These are phyloP conservation scores for Erythrobasidium hasegawianum DNA, from an alignment of 1,284 basidiomycete genomes.

Conservation along the genomic window DNA sequence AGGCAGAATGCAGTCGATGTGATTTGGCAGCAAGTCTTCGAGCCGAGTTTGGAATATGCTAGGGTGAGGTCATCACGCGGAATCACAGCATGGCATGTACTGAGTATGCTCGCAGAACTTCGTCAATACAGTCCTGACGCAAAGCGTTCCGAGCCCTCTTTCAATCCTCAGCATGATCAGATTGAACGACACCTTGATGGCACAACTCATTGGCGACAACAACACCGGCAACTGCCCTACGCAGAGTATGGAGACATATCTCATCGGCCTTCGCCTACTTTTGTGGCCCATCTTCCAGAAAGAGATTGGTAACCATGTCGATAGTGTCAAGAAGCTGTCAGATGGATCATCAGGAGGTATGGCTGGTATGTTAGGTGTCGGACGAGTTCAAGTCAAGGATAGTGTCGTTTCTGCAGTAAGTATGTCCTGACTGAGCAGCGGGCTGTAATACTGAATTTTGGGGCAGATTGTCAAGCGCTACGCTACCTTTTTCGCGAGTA, in stretches of 20 bases:
- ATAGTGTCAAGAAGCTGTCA: slow-evolving; percentile 72
- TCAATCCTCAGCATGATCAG: slow-evolving; percentile 83
- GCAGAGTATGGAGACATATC: slow-evolving; percentile 61
- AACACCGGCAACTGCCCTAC: slow-evolving; percentile 21
- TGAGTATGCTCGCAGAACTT: slow-evolving; percentile 58
- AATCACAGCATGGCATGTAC: background rate
- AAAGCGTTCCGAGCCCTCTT: slow-evolving; percentile 61
- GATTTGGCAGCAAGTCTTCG: slow-evolving; percentile 86
- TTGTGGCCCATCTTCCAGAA: slow-evolving; percentile 91
- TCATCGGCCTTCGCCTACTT: slow-evolving; percentile 71
- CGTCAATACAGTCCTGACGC: slow-evolving; percentile 61
- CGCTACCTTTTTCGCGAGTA: slow-evolving; percentile 69
- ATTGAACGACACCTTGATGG: slow-evolving; percentile 70
- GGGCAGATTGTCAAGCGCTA: slow-evolving; percentile 61
- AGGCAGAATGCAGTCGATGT: slow-evolving; percentile 48
- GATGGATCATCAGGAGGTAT: slow-evolving; percentile 59
- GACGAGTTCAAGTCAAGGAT: slow-evolving; percentile 59
- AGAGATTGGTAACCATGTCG: slow-evolving; percentile 74
- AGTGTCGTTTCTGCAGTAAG: slow-evolving; percentile 16
- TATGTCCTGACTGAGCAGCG: slow-evolving; percentile 48
- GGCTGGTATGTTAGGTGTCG: slow-evolving; percentile 58
- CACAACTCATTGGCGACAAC: slow-evolving; percentile 51
- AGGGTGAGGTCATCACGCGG: slow-evolving; percentile 60
- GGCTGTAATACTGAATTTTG: slow-evolving; percentile 53
- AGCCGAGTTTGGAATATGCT: slow-evolving; percentile 77